Conservation (phyloP, 345 rosid genomes). For the Jatropha curcas region DNA sequence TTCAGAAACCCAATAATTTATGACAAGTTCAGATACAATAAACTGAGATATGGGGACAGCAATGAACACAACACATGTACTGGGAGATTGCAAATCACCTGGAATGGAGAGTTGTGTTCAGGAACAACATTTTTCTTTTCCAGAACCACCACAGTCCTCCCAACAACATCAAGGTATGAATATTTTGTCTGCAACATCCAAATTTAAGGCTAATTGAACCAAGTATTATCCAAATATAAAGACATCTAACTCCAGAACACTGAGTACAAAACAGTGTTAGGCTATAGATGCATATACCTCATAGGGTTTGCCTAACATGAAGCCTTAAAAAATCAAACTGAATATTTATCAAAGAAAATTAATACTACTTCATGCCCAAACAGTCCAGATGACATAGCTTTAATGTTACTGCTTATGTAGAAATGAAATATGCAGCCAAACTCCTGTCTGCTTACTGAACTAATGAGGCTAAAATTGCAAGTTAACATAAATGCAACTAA, state of each 20-base stretch:
- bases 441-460: background rate
- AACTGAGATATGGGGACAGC: conserved; percentile 3
- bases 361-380: background rate
- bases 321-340: background rate
- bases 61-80: background rate
- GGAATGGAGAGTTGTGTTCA: conserved; percentile 72
- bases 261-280: background rate
- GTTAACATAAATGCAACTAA: background rate
- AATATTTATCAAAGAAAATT: conserved; percentile 8
- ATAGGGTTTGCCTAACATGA: background rate
- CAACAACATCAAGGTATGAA: conserved; percentile 95
- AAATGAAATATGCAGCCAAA: background rate
- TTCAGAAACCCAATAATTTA: background rate
- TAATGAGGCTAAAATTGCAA: background rate
- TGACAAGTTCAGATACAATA: background rate
- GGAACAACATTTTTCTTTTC: conserved; percentile 89
- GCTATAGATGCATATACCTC: background rate
- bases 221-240: background rate
- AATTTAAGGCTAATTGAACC: background rate
- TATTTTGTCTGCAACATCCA: conserved; percentile 68
- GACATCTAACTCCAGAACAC: conserved; percentile 17
- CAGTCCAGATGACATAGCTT: background rate
- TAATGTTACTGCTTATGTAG: background rate
- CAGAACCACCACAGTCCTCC: conserved; percentile 91
- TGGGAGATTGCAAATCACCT: conserved; percentile 49